Evolutionary conservation across 495 filamentous ascomycete genomes (phyloP).

Genomic region (Penicillium tannophilum): DNA sequence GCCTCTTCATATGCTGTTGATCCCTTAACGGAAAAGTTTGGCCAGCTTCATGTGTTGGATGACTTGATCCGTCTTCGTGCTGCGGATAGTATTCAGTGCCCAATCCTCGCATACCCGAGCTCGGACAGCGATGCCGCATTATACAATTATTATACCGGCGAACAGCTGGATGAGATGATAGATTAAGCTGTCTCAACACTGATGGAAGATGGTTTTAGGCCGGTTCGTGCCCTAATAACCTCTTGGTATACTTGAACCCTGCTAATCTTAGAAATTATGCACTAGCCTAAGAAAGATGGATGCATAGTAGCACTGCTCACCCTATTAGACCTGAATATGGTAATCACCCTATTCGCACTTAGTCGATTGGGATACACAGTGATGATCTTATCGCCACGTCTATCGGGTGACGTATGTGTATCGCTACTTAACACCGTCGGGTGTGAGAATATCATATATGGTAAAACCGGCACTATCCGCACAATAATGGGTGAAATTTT

Average conservation of each 20-base stretch:
- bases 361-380: constrained; percentile 59
- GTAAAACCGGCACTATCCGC: constrained; percentile 40
- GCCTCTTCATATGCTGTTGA: constrained; percentile 18
- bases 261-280: neutral
- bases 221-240: constrained; percentile 20
- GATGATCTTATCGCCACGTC: constrained; percentile 60
- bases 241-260: neutral
- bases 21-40: constrained; percentile 33
- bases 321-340: constrained; percentile 56
- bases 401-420: constrained; percentile 53
- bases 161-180: constrained; percentile 55
- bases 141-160: constrained; percentile 56
- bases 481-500: constrained; percentile 47
- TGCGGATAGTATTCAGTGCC: constrained; percentile 49
- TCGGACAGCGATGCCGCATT: constrained; percentile 35
- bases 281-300: constrained; percentile 29
- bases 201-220: constrained; percentile 40
- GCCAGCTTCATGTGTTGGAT: constrained; percentile 44
- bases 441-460: constrained; percentile 49
- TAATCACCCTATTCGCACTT: constrained; percentile 59
- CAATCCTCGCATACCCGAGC: constrained; percentile 55
- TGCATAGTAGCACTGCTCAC: constrained; percentile 57
- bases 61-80: constrained; percentile 54
- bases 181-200: constrained; percentile 46
- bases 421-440: constrained; percentile 51